Base-by-base conservation (phyloP, 768 basidiomycete species). In the Serendipita indica region DNA sequence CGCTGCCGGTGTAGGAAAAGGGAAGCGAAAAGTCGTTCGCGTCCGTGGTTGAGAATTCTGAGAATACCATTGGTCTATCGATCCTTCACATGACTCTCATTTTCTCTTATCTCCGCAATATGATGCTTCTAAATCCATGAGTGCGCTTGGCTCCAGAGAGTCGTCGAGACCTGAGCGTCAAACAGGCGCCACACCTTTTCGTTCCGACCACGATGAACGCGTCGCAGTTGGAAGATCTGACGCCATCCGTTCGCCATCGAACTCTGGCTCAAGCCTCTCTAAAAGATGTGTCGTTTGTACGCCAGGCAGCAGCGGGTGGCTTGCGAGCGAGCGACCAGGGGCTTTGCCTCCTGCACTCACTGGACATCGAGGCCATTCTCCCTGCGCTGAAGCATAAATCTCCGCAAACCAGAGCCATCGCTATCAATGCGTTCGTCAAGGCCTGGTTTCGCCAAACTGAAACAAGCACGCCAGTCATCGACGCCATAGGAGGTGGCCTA, bases 1-100 rank as follows among this genome's bases (percentile, higher is more conserved):
- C 32, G 58, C 35, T 3, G 59, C 54, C 18, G 63, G 63, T 64
- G 69, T 62, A 76, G 80, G 67, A 5, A 88, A 88, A 67, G 86
- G 86, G 33, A 89, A 89, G 68, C 73, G 84, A 71, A 89, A 86
- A 68, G 84, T 89, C 4, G 77, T 89, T 16, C 74, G 86, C 62
- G 84, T 89, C 12, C 76, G 84, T 62, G 81, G 49, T 28, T 54
- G 22, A 28, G n/a, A 43, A n/a, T 6, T 3, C 37, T 12, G 2
- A 2, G n/a, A n/a, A n/a, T n/a, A n/a, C n/a, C n/a, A n/a, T n/a
- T n/a, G n/a, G n/a, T n/a, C n/a, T n/a, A n/a, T n/a, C n/a, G n/a
- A n/a, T n/a, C n/a, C n/a, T n/a, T n/a, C n/a, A n/a, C n/a, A n/a
- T n/a, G n/a, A n/a, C n/a, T n/a, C n/a, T n/a, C n/a, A n/a, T n/a